Evolutionary conservation across 352 stramenopile genomes (phyloP), one percentile per base, ranked within the genome.

Genomic region (Globisporangium radiosum): DNA sequence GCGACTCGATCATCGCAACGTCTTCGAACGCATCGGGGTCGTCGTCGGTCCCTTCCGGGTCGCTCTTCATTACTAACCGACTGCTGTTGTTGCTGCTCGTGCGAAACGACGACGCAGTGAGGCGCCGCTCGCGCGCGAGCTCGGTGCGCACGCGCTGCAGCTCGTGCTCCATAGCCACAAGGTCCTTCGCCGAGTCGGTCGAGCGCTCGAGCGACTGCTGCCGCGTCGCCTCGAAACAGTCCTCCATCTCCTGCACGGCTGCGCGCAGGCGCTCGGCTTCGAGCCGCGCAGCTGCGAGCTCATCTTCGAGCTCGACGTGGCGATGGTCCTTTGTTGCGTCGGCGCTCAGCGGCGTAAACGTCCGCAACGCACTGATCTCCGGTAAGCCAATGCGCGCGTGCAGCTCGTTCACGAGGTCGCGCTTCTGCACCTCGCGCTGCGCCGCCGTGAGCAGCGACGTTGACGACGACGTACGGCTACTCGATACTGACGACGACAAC

Each of bases 341-440:
- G 1, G 63, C 70, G 37, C 71, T 71, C n/a, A 93, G 53, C 10
- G 84, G 84, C 61, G 85, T 65, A 62, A 93, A 93, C 25, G 63
- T 81, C 15, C 79, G 78, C n/a, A 91, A 62, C 39, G 84, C 70
- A 45, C 75, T 72, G 55, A 93, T 79, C 50, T 89, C 72, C 0
- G 84, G 84, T 1, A 93, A 66, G 5, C 81, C 83, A 40, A 93
- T 87, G 42, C 70, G 75, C 17, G 69, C 52, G 51, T 90, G 84
- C 17, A 91, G 66, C 60, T 93, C 84, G 44, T 93, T 93, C 38
- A 93, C 69, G n/a, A 93, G 68, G n/a, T 63, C 66, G 1, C 79
- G 68, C 54, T 91, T 91, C 52, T 90, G 75, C 10, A 56, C 62
- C 54, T 88, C 81, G 3, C 71, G 62, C 58, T 47, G 61, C 60